A percentile compares a stretch with the other conserved stretches of the same genome.
Evolutionary conservation across 345 rosid genomes (phyloP).

Genomic region (Syzygium jambos): DNA sequence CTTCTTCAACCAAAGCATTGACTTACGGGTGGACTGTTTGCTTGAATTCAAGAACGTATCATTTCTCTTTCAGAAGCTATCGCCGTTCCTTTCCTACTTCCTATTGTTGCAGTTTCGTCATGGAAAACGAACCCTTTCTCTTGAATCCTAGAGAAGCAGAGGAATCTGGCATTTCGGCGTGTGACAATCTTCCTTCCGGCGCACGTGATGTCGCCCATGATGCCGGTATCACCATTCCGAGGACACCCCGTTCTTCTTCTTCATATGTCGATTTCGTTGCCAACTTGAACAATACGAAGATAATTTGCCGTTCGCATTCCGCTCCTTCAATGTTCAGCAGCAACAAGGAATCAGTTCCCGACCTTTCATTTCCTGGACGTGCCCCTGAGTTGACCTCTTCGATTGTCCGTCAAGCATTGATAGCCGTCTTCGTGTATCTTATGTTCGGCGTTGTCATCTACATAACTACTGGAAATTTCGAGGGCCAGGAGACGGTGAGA

Average conservation of each 20-base stretch:
- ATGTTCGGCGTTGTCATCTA: slow-evolving; percentile 21
- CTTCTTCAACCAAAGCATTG: background rate
- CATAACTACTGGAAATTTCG: slow-evolving; percentile 21
- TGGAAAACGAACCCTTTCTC: slow-evolving; percentile 37
- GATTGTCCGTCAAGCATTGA: slow-evolving; percentile 40
- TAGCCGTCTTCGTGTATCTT: slow-evolving; percentile 32
- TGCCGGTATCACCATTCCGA: slow-evolving; percentile 13
- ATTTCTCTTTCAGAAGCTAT: background rate
- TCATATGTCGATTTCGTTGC: slow-evolving; percentile 21
- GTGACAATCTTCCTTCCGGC: slow-evolving; percentile 3
- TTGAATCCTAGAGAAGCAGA: slow-evolving; percentile 9
- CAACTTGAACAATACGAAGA: slow-evolving; percentile 24
- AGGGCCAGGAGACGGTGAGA: slow-evolving; percentile 26
- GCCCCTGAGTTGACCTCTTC: slow-evolving; percentile 19
- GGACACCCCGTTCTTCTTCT: slow-evolving; percentile 22
- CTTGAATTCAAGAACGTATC: background rate
- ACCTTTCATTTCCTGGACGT: slow-evolving; percentile 11
- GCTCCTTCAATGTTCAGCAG: slow-evolving; percentile 47
- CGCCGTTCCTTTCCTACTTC: background rate
- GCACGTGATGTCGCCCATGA: slow-evolving; percentile 15
- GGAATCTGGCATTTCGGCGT: background rate
- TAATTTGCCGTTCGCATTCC: slow-evolving; percentile 30
- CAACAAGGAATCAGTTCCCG: slow-evolving; percentile 10
- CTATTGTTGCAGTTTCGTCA: slow-evolving; percentile 1
- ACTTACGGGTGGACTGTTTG: background rate